Evolutionary conservation across 768 basidiomycete genomes (phyloP), one percentile per base, ranked within the genome.

Genomic region (Tricholoma flavovirens): DNA sequence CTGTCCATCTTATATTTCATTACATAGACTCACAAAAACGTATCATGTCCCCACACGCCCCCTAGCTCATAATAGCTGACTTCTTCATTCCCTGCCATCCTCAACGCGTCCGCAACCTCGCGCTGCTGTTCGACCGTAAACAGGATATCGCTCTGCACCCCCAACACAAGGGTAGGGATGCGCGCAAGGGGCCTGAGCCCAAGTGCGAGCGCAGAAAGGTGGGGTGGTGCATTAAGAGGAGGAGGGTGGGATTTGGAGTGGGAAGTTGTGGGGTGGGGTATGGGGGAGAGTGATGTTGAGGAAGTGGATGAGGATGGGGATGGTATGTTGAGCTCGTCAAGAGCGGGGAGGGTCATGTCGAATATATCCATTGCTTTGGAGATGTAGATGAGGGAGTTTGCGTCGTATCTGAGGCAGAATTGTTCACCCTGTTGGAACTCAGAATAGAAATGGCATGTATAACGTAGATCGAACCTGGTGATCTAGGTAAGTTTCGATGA

Each of bases 341-440:
- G 80, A 14, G 93, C 81, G 14, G 90, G 80, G 0, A 76, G 73
- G 4, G 93, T 93, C 83, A 99, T 86, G 73, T 98, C 96, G 72
- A 99, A 99, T 0, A 98, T 79, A 70, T 98, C 97, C 97, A 99
- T 99, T 30, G 97, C 97, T 72, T 98, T 99, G 5, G 93, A 96
- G 58, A 99, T 84, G 77, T 98, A 99, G 61, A 98, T 93, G 71
- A 98, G 86, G 1, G 95, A 98, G 74, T 98, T 99, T 56, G 97
- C 96, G 68, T 99, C 97, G 70, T 98, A 99, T 68, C 97, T 98
- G 56, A 99, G 77, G 70, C 97, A 98, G 73, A 98, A 99, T 64
- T 93, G 84, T 72, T 97, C 94, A 51, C 94, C 95, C 84, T 93
- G 84, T 7, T 54, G 56, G 40, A 52, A 42, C 58, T 40, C 6